Conservation (phyloP, 352 stramenopile genomes). For the Aphanomyces invadans region DNA sequence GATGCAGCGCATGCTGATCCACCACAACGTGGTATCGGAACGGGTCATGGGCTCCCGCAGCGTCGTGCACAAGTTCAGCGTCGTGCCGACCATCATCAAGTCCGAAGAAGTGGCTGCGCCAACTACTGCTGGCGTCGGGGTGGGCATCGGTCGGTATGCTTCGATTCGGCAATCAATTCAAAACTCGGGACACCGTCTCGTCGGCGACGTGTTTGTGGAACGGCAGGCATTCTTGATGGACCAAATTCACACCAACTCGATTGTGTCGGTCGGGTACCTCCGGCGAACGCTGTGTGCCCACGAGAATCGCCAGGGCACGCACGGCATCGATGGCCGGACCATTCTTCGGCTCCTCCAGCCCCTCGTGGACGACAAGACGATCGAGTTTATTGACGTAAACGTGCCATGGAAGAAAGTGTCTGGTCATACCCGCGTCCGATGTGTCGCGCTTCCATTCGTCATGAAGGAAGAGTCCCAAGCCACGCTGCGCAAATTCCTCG, state of each 20-base stretch:
- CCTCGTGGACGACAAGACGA: not conserved
- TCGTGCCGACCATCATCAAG: conserved; percentile 38
- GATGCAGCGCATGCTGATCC: conserved; percentile 7
- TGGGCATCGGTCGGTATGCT: conserved; percentile 68
- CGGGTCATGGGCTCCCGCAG: not conserved
- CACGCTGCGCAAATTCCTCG: not conserved
- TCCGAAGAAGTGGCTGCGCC: no score
- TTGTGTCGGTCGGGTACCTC: not conserved
- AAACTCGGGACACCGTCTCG: not conserved
- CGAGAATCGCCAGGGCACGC: not conserved
- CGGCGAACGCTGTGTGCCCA: not conserved
- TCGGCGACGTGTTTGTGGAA: conserved; percentile 1
- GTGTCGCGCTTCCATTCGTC: not conserved
- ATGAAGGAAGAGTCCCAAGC: not conserved
- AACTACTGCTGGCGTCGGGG: no score
- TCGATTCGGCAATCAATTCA: not conserved
- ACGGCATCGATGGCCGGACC: conserved; percentile 2
- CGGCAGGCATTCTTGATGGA: not conserved
- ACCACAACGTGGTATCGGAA: not conserved
- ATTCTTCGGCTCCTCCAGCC: not conserved
- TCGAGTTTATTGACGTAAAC: conserved; percentile 10
- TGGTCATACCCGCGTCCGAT: not conserved
- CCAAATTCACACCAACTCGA: not conserved
- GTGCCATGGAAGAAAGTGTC: not conserved
- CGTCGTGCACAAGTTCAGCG: conserved; percentile 44